phyloP scores from a whole-genome alignment of 129 eudicot species.

The Lactuca saligna region DNA sequence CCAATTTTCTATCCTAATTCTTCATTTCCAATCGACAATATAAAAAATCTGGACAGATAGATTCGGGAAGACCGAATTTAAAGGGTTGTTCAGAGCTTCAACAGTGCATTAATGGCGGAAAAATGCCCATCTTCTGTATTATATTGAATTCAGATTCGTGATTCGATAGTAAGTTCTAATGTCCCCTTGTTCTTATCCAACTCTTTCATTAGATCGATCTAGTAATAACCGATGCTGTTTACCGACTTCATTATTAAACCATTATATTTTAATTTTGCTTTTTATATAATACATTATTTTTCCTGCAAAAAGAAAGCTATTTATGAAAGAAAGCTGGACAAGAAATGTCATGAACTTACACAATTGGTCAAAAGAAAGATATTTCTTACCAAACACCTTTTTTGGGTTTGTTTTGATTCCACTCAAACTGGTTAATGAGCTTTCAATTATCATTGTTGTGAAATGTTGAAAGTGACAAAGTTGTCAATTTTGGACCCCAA shows the following conservation, averaged over 20 bases:
- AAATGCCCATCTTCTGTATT: not conserved
- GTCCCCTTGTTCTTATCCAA: not conserved
- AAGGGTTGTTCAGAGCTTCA: not conserved
- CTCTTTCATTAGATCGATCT: not conserved
- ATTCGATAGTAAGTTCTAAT: not conserved
- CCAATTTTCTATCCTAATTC: not conserved
- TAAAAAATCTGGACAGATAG: not conserved
- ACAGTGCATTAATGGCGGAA: slow-evolving; percentile 8
- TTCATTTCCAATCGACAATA: not conserved
- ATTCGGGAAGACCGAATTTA: not conserved
- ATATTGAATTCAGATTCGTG: slow-evolving; percentile 4
- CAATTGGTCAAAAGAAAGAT: not conserved
- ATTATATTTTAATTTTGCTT: not conserved
- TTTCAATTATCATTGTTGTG: slow-evolving; percentile 1
- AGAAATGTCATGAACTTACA: not conserved
- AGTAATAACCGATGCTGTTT: not conserved
- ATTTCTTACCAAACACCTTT: not conserved
- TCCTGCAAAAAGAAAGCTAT: not conserved
- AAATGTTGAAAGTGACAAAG: slow-evolving; percentile 19
- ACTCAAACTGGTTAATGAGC: slow-evolving; percentile 21
- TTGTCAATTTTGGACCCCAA: slow-evolving; percentile 16
- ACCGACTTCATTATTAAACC: slow-evolving; percentile 6
- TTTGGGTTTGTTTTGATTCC: slow-evolving; percentile 4
- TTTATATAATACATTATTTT: not conserved
- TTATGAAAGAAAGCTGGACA: not conserved